These are phyloP conservation scores for Bipolaris bicolor DNA, from an alignment of 2,329 filamentous ascomycete species.

Conservation along the genomic window DNA sequence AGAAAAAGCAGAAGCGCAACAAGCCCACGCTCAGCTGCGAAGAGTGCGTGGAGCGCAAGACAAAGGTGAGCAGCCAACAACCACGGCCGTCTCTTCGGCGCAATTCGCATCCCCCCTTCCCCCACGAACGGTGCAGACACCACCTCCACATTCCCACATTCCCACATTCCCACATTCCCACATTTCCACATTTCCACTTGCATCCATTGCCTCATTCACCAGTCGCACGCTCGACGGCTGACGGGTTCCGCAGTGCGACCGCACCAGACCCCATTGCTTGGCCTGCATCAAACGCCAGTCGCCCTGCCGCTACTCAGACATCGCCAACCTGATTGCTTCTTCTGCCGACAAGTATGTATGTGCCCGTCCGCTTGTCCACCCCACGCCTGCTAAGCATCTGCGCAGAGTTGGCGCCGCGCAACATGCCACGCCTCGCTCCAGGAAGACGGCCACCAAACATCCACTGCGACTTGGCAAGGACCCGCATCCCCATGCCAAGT, in stretches of 20 bases:
- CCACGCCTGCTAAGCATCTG: slow-evolving; percentile 30
- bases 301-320: slow-evolving; percentile 74
- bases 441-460: slow-evolving; percentile 40
- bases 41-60: slow-evolving; percentile 82
- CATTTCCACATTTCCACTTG: too few species aligned
- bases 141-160: too few species aligned
- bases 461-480: slow-evolving; percentile 29
- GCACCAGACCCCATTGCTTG: slow-evolving; percentile 64
- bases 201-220: too few species aligned
- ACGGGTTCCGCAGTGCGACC: slow-evolving; percentile 66
- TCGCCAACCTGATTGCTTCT: slow-evolving; percentile 70
- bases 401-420: slow-evolving; percentile 36
- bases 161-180: too few species aligned
- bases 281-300: slow-evolving; percentile 77
- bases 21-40: slow-evolving; percentile 81
- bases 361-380: not conserved
- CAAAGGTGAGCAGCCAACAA: slow-evolving; percentile 63
- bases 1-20: slow-evolving; percentile 82
- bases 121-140: too few species aligned
- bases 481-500: slow-evolving; percentile 29
- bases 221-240: slow-evolving; percentile 9
- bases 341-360: slow-evolving; percentile 63
- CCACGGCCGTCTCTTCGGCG: not conserved
- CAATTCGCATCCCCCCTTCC: not conserved
- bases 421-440: slow-evolving; percentile 29